These are phyloP conservation scores for Cytospora schulzeri DNA, from an alignment of 2,329 filamentous ascomycete genomes.

Conservation along the genomic window DNA sequence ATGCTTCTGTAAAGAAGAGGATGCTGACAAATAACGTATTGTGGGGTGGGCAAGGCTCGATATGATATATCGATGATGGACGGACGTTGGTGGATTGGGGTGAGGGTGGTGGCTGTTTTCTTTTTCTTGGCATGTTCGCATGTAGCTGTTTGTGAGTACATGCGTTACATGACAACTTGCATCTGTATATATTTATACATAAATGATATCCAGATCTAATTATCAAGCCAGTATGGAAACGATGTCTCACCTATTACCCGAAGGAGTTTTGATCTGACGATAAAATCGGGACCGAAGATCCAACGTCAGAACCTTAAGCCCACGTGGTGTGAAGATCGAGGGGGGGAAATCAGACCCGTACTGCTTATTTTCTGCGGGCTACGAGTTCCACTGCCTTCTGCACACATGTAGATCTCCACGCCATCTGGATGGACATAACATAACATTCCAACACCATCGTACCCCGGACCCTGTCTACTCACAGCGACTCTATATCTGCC, in stretches of 20 bases:
- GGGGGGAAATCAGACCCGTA: not conserved
- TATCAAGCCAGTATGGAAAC: not conserved
- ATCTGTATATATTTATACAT: not conserved
- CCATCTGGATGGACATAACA: no score
- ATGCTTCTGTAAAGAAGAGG: constrained; percentile 20
- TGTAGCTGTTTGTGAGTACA: not conserved
- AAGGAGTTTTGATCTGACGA: not conserved
- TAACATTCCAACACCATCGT: no score
- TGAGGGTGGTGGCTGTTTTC: not conserved
- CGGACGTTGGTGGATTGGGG: not conserved
- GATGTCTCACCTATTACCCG: not conserved
- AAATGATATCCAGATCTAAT: not conserved
- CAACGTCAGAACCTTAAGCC: not conserved
- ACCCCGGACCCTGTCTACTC: no score
- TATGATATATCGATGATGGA: not conserved
- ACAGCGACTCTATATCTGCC: no score
- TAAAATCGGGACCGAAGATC: not conserved
- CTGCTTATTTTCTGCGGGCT: no score
- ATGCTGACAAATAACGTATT: not conserved
- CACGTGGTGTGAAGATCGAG: not conserved
- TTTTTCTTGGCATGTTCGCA: not conserved
- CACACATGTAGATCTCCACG: no score
- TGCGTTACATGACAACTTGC: not conserved
- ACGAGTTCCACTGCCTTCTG: no score
- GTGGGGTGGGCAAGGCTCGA: not conserved